phyloP scores from a whole-genome alignment of 805 yeast species.

The Clavispora phyllophila region DNA sequence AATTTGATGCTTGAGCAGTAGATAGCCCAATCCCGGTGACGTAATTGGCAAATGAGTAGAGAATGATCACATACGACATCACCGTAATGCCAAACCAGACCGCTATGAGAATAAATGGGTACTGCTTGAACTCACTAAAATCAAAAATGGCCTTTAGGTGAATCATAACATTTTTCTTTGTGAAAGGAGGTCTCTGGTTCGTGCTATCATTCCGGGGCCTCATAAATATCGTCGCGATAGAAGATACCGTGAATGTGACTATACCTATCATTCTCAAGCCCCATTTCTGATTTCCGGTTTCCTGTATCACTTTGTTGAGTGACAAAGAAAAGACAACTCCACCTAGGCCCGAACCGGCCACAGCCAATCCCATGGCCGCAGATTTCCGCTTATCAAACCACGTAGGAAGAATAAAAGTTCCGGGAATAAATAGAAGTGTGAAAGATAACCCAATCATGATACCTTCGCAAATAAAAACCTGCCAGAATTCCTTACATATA shows the following conservation, averaged over 20 bases:
- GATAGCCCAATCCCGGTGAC: conserved; percentile 41
- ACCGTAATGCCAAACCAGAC: conserved; percentile 34
- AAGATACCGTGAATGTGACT: conserved; percentile 25
- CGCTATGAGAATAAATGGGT: conserved; percentile 20
- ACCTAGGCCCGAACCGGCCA: conserved; percentile 48
- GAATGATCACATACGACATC: conserved; percentile 30
- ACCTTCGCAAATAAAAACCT: conserved; percentile 65
- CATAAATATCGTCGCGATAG: conserved; percentile 38
- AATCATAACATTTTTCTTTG: neutral
- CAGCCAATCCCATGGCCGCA: conserved; percentile 45
- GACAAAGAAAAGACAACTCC: conserved; percentile 45
- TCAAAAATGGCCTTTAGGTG: conserved; percentile 31
- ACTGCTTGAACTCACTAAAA: conserved; percentile 19
- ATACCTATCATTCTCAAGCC: conserved; percentile 38
- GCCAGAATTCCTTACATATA: conserved; percentile 56
- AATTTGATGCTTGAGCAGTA: conserved; percentile 24
- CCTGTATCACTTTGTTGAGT: conserved; percentile 31
- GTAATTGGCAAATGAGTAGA: conserved; percentile 36
- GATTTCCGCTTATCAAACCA: conserved; percentile 67
- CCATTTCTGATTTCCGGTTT: conserved; percentile 40
- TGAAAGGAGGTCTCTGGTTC: neutral
- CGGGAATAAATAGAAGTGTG: conserved; percentile 55
- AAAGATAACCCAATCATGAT: conserved; percentile 52
- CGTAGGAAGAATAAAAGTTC: conserved; percentile 56
- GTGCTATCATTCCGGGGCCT: conserved; percentile 9